phyloP scores from a whole-genome alignment of 768 basidiomycete species.

The Pholiota conissans region DNA sequence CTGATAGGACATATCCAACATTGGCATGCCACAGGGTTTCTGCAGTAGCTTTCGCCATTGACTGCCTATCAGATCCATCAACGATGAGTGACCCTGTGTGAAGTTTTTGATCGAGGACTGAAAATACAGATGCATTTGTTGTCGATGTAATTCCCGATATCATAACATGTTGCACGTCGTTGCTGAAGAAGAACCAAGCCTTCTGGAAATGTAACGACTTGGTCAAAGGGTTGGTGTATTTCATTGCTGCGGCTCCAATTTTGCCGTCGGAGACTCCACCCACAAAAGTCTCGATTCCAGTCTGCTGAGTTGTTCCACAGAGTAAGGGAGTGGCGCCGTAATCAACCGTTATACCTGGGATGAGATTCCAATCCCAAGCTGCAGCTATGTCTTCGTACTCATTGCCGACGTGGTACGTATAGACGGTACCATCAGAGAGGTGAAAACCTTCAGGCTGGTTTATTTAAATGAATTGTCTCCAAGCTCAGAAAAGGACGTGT shows the following conservation, averaged over 20 bases:
- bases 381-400: constrained; percentile 77
- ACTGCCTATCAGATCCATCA: constrained; percentile 28
- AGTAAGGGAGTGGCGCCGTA: constrained; percentile 54
- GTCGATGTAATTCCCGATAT: constrained; percentile 49
- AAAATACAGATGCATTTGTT: constrained; percentile 48
- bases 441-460: constrained; percentile 65
- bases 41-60: constrained; percentile 14
- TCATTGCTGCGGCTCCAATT: constrained; percentile 61
- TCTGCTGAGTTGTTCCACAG: constrained; percentile 42
- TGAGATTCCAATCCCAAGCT: constrained; percentile 77
- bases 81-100: constrained; percentile 43
- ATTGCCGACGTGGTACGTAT: constrained; percentile 62
- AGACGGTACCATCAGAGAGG: constrained; percentile 61
- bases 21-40: constrained; percentile 62
- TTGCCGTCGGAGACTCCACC: constrained; percentile 63
- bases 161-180: constrained; percentile 65
- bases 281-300: constrained; percentile 57
- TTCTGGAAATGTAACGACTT: constrained; percentile 60
- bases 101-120: constrained; percentile 68
- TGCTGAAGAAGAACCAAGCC: constrained; percentile 70
- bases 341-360: constrained; percentile 71
- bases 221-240: constrained; percentile 65
- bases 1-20: constrained; percentile 58
- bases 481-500: background rate
- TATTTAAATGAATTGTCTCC: background rate